Evolutionary conservation across 139 green algal genomes (phyloP), one percentile per base, ranked within the genome.

Genomic region (Pseudopediastrum boryanum): DNA sequence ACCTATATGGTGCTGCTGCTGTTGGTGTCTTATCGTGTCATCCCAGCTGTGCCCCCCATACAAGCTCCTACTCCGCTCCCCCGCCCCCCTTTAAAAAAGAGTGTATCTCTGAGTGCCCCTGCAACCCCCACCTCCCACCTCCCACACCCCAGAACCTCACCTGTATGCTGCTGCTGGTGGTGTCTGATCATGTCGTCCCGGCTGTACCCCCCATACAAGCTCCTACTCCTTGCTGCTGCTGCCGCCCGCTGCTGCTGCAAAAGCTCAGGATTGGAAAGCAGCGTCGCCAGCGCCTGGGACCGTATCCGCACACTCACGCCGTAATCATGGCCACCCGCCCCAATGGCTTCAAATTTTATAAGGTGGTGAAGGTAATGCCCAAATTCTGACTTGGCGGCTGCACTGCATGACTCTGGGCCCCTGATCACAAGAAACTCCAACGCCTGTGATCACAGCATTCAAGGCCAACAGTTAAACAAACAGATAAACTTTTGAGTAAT

Each of bases 271-370:
- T 92, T 87, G 12, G 70, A 61, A n/a, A 95, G 66, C 46, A 93
- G 65, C 31, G 85, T 77, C 25, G 67, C 27, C 25, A 96, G 86
- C 38, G 91, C 91, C 52, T 78, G 52, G 1, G 88, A 83, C 75
- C 92, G 93, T 51, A 97, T 86, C 21, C 93, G 81, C 10, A 98
- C 93, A 73, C 98, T 98, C 36, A 91, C 64, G 3, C 95, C 95
- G 72, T 94, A 80, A 79, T 98, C 95, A 0, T 69, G 58, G 0
- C 89, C 85, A 13, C 92, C 81, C 1, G 81, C 27, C 5, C 88
- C 86, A 10, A 93, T 74, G 66, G 91, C 93, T 19, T 88, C 59
- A 75, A 98, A 98, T n/a, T 76, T 70, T 48, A 73, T 41, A 68
- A 98, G 83, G 33, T 85, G 76, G 29, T 88, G 63, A 39, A 98